Evolutionary conservation across 345 rosid genomes (phyloP).

Genomic region (Populus alba): DNA sequence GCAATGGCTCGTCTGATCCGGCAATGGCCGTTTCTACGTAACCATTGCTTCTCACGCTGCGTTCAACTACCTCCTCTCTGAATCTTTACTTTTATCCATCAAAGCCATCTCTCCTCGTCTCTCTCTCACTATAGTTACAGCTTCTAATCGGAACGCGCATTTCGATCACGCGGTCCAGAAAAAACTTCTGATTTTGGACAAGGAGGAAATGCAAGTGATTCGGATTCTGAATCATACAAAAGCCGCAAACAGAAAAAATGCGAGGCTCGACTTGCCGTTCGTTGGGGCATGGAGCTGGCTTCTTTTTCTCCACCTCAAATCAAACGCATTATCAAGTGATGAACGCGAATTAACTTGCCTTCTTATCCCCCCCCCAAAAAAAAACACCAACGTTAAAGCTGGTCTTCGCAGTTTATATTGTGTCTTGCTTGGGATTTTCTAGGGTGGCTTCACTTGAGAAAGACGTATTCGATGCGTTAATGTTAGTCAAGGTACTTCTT

Average conservation of each 20-base stretch:
- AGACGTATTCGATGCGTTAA: conserved; percentile 71
- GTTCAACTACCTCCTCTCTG: conserved; percentile 8
- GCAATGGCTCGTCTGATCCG: conserved; percentile 51
- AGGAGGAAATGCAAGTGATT: conserved; percentile 26
- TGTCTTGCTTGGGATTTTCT: conserved; percentile 1
- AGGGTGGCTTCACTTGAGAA: conserved; percentile 66
- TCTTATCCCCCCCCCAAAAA: not conserved
- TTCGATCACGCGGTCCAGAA: conserved; percentile 34
- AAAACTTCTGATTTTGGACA: conserved; percentile 20
- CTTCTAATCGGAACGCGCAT: conserved; percentile 34
- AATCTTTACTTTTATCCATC: conserved; percentile 16
- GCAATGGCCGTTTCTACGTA: conserved; percentile 35
- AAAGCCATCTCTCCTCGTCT: conserved; percentile 7
- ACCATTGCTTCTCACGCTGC: conserved; percentile 7
- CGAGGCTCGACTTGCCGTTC: conserved; percentile 81
- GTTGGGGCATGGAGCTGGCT: conserved; percentile 79
- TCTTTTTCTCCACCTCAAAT: conserved; percentile 68
- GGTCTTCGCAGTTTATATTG: not conserved
- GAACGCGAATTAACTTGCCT: not conserved
- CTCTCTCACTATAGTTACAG: conserved; percentile 21
- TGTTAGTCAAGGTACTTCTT: conserved; percentile 65
- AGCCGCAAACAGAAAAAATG: conserved; percentile 88
- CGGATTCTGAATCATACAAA: conserved; percentile 48
- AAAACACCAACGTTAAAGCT: not conserved
- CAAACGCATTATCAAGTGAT: conserved; percentile 60